A percentile compares a stretch with the other conserved stretches of the same genome.
Conservation (phyloP, 148 eudicot genomes). For the Vaccinium vitisidaea region DNA sequence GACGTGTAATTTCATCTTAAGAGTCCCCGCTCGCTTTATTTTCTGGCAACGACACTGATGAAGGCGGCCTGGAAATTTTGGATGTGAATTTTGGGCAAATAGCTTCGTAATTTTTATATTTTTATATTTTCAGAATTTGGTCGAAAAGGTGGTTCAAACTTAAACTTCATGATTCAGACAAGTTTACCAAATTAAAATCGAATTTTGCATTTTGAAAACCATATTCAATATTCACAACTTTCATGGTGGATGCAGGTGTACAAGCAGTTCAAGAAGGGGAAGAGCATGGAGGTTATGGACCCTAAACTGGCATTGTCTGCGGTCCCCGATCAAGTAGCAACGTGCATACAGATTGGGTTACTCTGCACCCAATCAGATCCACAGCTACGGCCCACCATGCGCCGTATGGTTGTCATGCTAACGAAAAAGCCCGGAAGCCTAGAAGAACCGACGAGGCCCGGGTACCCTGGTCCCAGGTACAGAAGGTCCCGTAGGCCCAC, state of each 20-base stretch:
- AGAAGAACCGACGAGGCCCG: conserved; percentile 75
- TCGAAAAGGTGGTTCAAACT: not conserved
- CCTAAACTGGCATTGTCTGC: conserved; percentile 52
- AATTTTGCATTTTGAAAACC: not conserved
- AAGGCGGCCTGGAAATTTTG: not conserved
- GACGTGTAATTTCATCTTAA: too few relatives aligned
- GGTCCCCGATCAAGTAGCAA: conserved; percentile 53
- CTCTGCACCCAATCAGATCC: conserved; percentile 83
- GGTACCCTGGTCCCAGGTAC: conserved; percentile 51
- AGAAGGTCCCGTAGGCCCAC: conserved; percentile 34
- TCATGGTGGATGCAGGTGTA: conserved; percentile 53
- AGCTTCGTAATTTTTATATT: not conserved
- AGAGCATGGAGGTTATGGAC: conserved; percentile 66
- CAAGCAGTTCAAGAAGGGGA: conserved; percentile 57
- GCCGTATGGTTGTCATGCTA: conserved; percentile 55
- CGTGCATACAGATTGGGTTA: conserved; percentile 64
- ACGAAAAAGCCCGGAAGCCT: conserved; percentile 59
- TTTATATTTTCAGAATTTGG: not conserved
- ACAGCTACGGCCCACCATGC: conserved; percentile 62
- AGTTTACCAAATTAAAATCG: not conserved
- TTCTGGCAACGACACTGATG: not conserved
- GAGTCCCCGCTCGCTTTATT: too few relatives aligned
- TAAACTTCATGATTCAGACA: not conserved
- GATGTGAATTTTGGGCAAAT: not conserved
- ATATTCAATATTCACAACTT: not conserved